Evolutionary conservation across 805 yeast species (phyloP).

Genomic region (Metschnikowia reukaufii): DNA sequence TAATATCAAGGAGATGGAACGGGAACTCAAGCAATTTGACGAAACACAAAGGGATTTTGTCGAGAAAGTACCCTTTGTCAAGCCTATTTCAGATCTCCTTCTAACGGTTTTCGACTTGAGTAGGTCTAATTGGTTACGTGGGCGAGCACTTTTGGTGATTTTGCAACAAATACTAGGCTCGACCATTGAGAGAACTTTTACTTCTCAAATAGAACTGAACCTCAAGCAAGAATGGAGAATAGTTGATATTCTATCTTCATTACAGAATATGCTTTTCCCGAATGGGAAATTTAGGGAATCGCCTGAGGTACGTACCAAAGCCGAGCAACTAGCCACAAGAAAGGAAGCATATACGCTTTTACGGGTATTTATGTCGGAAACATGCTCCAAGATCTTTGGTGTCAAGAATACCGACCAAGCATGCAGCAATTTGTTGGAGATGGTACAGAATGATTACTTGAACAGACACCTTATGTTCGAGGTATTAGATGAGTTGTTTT

Average conservation of each 20-base stretch:
- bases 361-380: conserved; percentile 58
- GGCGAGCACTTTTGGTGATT: conserved; percentile 76
- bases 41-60: conserved; percentile 28
- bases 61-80: conserved; percentile 54
- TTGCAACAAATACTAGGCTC: conserved; percentile 86
- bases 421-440: conserved; percentile 54
- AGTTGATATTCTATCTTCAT: conserved; percentile 29
- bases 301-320: conserved; percentile 45
- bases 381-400: conserved; percentile 76
- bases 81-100: conserved; percentile 78
- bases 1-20: conserved; percentile 50
- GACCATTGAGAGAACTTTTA: conserved; percentile 71
- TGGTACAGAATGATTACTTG: conserved; percentile 72
- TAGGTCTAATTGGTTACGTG: conserved; percentile 74
- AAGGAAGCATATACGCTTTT: conserved; percentile 61
- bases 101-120: conserved; percentile 67
- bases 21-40: conserved; percentile 53
- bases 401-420: conserved; percentile 62
- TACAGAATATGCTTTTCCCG: conserved; percentile 37
- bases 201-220: conserved; percentile 41
- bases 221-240: conserved; percentile 46
- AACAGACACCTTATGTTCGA: conserved; percentile 63
- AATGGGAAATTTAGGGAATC: conserved; percentile 51
- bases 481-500: conserved; percentile 56
- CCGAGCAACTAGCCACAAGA: conserved; percentile 52